These are phyloP conservation scores for Cladosporium sp. DNA, from an alignment of 2,329 filamentous ascomycete species.

Conservation along the genomic window DNA sequence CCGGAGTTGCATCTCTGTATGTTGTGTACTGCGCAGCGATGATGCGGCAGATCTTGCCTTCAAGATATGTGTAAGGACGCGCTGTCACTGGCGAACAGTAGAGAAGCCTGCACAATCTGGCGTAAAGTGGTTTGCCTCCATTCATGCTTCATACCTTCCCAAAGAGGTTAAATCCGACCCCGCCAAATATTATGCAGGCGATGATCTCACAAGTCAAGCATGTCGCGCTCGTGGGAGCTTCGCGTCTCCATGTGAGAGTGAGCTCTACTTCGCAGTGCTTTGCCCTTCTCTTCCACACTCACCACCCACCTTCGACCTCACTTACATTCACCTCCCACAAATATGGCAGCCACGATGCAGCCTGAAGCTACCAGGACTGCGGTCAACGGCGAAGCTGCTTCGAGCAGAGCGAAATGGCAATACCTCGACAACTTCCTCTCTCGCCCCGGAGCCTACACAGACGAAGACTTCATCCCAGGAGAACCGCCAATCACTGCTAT, in stretches of 20 bases:
- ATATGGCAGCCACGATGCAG: conserved; percentile 27
- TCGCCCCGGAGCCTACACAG: conserved; percentile 77
- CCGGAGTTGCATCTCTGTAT: neutral
- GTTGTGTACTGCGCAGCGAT: neutral
- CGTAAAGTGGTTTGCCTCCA: neutral
- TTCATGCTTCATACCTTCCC: neutral
- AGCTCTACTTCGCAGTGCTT: neutral
- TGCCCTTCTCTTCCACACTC: neutral
- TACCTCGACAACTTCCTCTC: conserved; percentile 80
- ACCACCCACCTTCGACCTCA: neutral
- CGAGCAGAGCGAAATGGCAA: conserved; percentile 53
- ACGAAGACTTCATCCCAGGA: conserved; percentile 54
- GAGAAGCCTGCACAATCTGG: neutral
- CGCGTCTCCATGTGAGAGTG: conserved; percentile 1
- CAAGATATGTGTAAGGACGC: neutral
- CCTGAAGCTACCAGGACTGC: conserved; percentile 21
- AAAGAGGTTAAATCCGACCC: neutral
- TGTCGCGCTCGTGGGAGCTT: conserved; percentile 9
- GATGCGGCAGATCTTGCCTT: neutral
- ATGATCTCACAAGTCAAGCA: conserved; percentile 10
- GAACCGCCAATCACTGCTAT: conserved; percentile 57
- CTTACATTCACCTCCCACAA: neutral
- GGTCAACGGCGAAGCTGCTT: conserved; percentile 37
- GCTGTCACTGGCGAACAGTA: neutral
- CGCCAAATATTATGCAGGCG: conserved; percentile 1